Conservation (phyloP, 139 green algal species). For the Yamagishiella unicocca region DNA sequence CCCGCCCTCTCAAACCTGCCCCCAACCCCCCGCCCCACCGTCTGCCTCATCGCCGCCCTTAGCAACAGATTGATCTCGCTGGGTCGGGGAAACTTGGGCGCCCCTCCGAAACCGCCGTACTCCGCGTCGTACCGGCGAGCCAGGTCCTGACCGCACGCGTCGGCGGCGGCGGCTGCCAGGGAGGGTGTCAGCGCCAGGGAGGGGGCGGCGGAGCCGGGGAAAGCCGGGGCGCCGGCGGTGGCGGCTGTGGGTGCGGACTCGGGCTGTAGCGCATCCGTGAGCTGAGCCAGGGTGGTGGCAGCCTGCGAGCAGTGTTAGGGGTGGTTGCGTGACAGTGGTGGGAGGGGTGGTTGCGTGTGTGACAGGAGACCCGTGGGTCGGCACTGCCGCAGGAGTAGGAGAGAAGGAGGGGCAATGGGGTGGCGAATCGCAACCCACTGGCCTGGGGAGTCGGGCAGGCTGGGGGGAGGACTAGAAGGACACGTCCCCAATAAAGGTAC, state of each 20-base stretch:
- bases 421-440: no score
- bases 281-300: constrained; percentile 68
- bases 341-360: no score
- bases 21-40: not conserved
- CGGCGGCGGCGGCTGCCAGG: constrained; percentile 14
- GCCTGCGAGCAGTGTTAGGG: constrained; percentile 29
- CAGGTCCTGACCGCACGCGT: constrained; percentile 35
- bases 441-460: no score
- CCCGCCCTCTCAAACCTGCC: not conserved
- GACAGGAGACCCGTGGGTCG: no score
- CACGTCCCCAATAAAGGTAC: no score
- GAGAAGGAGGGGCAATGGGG: no score
- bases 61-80: constrained; percentile 86
- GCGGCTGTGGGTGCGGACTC: not conserved
- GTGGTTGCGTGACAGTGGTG: no score
- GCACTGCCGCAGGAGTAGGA: no score
- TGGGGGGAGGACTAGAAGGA: no score
- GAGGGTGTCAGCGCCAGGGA: not conserved
- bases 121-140: constrained; percentile 72
- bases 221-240: not conserved
- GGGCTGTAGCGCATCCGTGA: constrained; percentile 55
- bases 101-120: constrained; percentile 84
- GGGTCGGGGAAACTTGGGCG: constrained; percentile 93
- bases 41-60: constrained; percentile 26
- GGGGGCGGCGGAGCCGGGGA: not conserved